Evolutionary conservation across 371 early-diverging fungal genomes (phyloP), one percentile per base, ranked within the genome.

Genomic region (Cokeromyces recurvatus): DNA sequence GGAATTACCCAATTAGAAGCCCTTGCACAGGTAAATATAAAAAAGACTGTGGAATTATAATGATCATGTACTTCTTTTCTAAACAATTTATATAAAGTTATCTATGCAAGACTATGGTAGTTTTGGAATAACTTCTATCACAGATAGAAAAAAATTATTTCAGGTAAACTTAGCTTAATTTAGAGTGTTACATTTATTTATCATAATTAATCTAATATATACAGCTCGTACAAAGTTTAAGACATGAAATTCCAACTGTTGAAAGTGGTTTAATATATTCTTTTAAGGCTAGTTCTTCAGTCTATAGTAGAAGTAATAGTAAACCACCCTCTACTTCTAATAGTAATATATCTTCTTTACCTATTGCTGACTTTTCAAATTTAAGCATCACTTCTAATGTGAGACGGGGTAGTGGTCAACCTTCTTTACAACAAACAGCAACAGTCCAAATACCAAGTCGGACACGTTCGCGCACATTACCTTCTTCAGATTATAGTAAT

Each of bases 31-130:
- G 78, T 77, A 66, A 49, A 34, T 34, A 11, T 34, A n/a, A 14
- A 4, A 5, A 15, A 34, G 11, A 34, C 15, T n/a, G 4, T 9
- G 4, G 4, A 34, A 34, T 4, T 39, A 37, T 37, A 16, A 2
- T 19, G n/a, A n/a, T n/a, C n/a, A n/a, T n/a, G n/a, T n/a, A n/a
- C n/a, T n/a, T n/a, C n/a, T n/a, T n/a, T n/a, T n/a, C n/a, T n/a
- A n/a, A n/a, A n/a, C n/a, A n/a, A n/a, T 37, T 17, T 16, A n/a
- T 2, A 14, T 1, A 35, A 32, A 81, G 75, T 65, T 89, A 46
- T 83, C 84, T 29, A 84, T 89, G 85, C 84, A 83, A 57, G 88
- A 87, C 66, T 89, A 87, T 51, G 74, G 67, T 43, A 60, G 77
- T 14, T 62, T 87, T 36, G 90, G 90, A 14, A 83, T 89, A 12